Conservation (phyloP, 2,329 filamentous ascomycete genomes). For the Ceratocystiopsis brevicomis region DNA sequence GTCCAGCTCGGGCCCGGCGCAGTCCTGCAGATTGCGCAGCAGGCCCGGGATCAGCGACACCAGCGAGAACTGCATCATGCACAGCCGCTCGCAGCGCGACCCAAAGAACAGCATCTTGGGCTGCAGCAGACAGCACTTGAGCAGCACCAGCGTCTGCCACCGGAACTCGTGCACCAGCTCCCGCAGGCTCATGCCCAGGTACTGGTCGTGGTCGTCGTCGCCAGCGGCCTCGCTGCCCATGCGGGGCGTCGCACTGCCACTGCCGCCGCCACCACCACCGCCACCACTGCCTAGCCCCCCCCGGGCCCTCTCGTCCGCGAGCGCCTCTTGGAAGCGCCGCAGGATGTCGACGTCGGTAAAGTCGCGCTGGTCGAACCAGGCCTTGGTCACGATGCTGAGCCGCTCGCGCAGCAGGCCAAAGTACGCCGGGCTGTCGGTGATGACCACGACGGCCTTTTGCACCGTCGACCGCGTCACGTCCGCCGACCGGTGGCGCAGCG, state of each 20-base stretch:
- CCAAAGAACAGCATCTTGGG: conserved; percentile 99
- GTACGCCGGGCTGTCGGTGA: conserved; percentile 74
- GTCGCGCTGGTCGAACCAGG: conserved; percentile 90
- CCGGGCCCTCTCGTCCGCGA: conserved; percentile 46
- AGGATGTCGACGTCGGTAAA: conserved; percentile 86
- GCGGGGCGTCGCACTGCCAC: no score
- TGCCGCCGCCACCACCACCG: not conserved
- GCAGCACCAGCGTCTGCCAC: conserved; percentile 79
- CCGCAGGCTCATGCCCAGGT: conserved; percentile 70
- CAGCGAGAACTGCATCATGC: conserved; percentile 96
- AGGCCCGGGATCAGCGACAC: conserved; percentile 89
- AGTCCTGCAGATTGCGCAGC: conserved; percentile 81
- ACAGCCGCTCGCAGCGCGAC: conserved; percentile 83
- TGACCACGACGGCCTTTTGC: conserved; percentile 92
- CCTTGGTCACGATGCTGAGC: conserved; percentile 73
- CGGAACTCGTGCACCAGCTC: conserved; percentile 90
- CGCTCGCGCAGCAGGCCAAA: conserved; percentile 86
- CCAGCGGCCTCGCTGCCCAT: conserved; percentile 11
- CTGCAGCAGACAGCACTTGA: conserved; percentile 86
- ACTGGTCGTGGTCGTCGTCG: conserved; percentile 64
- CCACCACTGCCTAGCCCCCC: conserved; percentile 20
- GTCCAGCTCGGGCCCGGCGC: conserved; percentile 83
- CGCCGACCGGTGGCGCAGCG: conserved; percentile 57
- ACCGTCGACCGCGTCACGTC: conserved; percentile 96
- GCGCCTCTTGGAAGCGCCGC: conserved; percentile 73